A percentile compares a stretch with the other conserved stretches of the same genome.
Evolutionary conservation across 2,329 filamentous ascomycete genomes (phyloP).

Genomic region (Aspergillus eucalypticola): DNA sequence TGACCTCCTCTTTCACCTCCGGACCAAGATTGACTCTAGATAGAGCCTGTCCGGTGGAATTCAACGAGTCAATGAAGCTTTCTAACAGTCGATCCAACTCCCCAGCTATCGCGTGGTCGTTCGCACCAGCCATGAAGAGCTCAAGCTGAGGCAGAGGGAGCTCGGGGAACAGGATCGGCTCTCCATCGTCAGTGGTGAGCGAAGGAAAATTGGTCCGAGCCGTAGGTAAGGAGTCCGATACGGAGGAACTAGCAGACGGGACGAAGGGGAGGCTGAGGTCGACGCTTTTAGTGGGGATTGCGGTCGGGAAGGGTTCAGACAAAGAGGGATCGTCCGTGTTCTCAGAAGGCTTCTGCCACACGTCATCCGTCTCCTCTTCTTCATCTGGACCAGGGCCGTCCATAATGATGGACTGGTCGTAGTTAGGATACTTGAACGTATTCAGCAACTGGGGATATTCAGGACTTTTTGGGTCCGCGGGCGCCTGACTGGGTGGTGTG

Average conservation of each 20-base stretch:
- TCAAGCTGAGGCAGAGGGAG: slow-evolving; percentile 41
- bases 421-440: slow-evolving; percentile 48
- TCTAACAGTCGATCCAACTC: slow-evolving; percentile 46
- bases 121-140: slow-evolving; percentile 40
- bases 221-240: slow-evolving; percentile 24
- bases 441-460: slow-evolving; percentile 47
- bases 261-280: slow-evolving; percentile 8
- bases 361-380: slow-evolving; percentile 52
- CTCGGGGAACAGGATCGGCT: slow-evolving; percentile 39
- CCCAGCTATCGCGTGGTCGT: slow-evolving; percentile 36
- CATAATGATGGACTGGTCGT: slow-evolving; percentile 57
- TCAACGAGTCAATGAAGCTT: slow-evolving; percentile 42
- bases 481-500: slow-evolving; percentile 25
- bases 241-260: slow-evolving; percentile 18
- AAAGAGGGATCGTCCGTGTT: slow-evolving; percentile 14
- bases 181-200: slow-evolving; percentile 11
- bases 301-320: slow-evolving; percentile 28
- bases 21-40: slow-evolving; percentile 18
- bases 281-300: slow-evolving; percentile 25
- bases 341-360: slow-evolving; percentile 22
- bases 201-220: slow-evolving; percentile 20
- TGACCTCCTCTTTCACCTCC: slow-evolving; percentile 14
- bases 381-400: slow-evolving; percentile 56
- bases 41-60: slow-evolving; percentile 38
- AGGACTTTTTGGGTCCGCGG: slow-evolving; percentile 29